These are phyloP conservation scores for Mycosphaerella sp. DNA, from an alignment of 2,329 filamentous ascomycete species.

Conservation along the genomic window DNA sequence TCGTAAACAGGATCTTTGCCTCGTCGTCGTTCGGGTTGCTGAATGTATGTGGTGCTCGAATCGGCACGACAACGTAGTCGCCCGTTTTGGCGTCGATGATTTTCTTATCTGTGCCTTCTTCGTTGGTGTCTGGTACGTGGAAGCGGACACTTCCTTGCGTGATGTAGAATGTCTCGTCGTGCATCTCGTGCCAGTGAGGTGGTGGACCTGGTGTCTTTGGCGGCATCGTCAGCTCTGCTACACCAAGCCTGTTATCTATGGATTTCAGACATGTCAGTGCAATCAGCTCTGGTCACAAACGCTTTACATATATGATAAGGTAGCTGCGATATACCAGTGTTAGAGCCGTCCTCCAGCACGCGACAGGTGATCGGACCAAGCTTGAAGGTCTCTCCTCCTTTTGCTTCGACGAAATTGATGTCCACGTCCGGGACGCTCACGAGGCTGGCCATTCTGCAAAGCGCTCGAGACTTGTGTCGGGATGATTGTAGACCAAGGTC, in stretches of 20 bases:
- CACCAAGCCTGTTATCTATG: constrained; percentile 45
- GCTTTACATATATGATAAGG: too few species aligned
- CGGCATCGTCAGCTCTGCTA: constrained; percentile 46
- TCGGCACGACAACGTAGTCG: constrained; percentile 52
- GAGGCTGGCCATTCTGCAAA: constrained; percentile 18
- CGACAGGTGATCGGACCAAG: constrained; percentile 47
- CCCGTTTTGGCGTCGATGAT: constrained; percentile 46
- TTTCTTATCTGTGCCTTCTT: constrained; percentile 32
- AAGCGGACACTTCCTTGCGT: constrained; percentile 49
- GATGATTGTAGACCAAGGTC: background rate
- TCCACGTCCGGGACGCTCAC: constrained; percentile 39
- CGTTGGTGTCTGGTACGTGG: constrained; percentile 38
- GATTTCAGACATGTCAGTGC: background rate
- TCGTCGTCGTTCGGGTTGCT: constrained; percentile 51
- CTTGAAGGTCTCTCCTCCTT: constrained; percentile 45
- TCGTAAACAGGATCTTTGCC: constrained; percentile 53
- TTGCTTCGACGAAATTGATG: constrained; percentile 46
- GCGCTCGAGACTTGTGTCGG: background rate
- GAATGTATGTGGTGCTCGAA: constrained; percentile 52
- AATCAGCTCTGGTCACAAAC: background rate
- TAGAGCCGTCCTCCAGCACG: constrained; percentile 48
- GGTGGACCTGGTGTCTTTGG: constrained; percentile 44
- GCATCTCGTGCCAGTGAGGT: constrained; percentile 53
- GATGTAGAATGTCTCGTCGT: constrained; percentile 55
- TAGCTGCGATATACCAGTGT: constrained; percentile 37